phyloP scores from a whole-genome alignment of 805 yeast species.

The Yueomyces sp. region DNA sequence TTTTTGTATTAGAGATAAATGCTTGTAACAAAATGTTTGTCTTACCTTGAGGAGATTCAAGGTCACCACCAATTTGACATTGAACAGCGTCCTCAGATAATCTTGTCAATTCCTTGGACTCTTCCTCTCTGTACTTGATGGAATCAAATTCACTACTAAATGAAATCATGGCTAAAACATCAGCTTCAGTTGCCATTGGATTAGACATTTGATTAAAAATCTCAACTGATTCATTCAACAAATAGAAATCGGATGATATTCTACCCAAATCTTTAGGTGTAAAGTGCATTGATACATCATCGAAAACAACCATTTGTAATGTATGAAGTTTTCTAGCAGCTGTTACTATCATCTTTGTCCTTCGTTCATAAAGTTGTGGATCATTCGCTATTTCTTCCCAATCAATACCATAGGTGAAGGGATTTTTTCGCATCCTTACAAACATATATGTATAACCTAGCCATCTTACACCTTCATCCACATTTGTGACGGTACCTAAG shows the following conservation, averaged over 20 bases:
- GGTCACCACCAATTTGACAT: conserved; percentile 71
- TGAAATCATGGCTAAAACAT: conserved; percentile 73
- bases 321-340: conserved; percentile 80
- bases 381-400: conserved; percentile 80
- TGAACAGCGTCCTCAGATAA: conserved; percentile 48
- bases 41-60: conserved; percentile 70
- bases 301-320: conserved; percentile 87
- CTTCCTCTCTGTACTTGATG: conserved; percentile 81
- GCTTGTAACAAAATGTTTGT: conserved; percentile 82
- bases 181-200: conserved; percentile 85
- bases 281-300: conserved; percentile 69
- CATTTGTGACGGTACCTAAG: conserved; percentile 85
- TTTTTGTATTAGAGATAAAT: conserved; percentile 59
- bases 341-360: conserved; percentile 60
- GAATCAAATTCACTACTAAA: conserved; percentile 91
- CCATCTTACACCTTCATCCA: conserved; percentile 94
- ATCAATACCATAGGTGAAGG: conserved; percentile 80
- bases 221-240: conserved; percentile 75
- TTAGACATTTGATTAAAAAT: conserved; percentile 74
- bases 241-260: conserved; percentile 86
- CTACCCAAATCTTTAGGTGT: conserved; percentile 84
- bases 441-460: conserved; percentile 91
- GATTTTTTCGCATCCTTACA: conserved; percentile 90
- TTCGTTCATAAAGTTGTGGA: conserved; percentile 57
- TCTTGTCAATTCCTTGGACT: conserved; percentile 53